Base-by-base conservation (phyloP, 257 asterid genomes). In the Forsythia viridissima region DNA sequence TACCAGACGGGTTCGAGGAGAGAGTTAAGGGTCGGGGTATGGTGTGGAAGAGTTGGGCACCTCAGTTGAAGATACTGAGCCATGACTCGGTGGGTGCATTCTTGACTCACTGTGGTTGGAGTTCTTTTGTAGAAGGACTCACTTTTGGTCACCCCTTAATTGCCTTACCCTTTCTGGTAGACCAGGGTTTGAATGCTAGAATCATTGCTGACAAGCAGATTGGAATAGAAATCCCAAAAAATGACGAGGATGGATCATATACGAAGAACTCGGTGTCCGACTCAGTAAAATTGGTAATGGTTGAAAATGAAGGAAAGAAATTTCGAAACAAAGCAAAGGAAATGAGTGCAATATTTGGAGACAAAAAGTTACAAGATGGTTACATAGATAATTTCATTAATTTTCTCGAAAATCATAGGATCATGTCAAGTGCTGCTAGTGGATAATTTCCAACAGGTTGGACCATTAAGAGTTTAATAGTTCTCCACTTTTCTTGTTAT, bases 31-130 rank as follows among this genome's bases (percentile, higher is more conserved):
- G 87, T 0, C 81, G 76, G 57, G 92, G 92, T 6, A 34, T 84
- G 3, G 87, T 88, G 57, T 88, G 92, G 90, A 82, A 65, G 75
- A 83, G 73, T 1, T 82, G 94, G 92, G 91, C 76, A 0, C 94
- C 90, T 1, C 91, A 82, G n/a, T 0, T 84, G 70, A 77, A 76
- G 71, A 86, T 89, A 82, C 71, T 88, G 74, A 81, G 91, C 51
- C 92, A 90, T 67, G 87, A 76, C 8, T 83, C 92, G 0, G 77
- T 89, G 4, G 91, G 91, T 0, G 84, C 86, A 4, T 85, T 82
- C 74, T 73, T 85, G 79, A 82, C 84, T 9, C 86, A 85, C 3
- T 79, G 88, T 21, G 91, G 91, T 4, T 88, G 90, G 91, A 73
- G 89, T 59, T 90, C 92, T 0, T 48, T 52, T 0, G 74, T 87